Evolutionary conservation across 805 yeast genomes (phyloP), one percentile per base, ranked within the genome.

Genomic region (Sugiyamaella americana): DNA sequence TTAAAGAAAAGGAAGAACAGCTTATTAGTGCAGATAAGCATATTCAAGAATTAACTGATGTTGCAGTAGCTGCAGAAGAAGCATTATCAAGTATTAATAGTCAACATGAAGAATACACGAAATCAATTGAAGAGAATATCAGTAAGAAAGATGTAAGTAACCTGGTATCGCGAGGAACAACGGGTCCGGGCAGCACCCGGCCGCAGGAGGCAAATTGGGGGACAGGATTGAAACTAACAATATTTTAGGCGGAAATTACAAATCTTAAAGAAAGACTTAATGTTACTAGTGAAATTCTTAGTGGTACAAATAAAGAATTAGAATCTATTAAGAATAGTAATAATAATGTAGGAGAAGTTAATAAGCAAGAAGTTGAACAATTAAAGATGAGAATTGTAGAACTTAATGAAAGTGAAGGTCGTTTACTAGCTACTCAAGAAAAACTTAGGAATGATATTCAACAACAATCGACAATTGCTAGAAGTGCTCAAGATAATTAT

Each of bases 61-160:
- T 86, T 36, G 80, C 88, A 0, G 64, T 65, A 43, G 78, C 84
- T 11, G 78, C 87, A 2, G 94, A 86, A 58, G 76, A 75, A 44
- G 79, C 88, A 3, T 68, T 86, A 34, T 63, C 67, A 34, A 69
- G 72, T 40, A 67, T 85, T 49, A 79, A 76, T 23, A 66, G 67
- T 18, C 68, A 81, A 1, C 82, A 74, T 58, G 86, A 74, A 41
- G 63, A 63, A 40, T 73, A 63, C 51, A 74, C 71, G 51, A 49
- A 52, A 6, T 13, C 52, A 1, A 49, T 53, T 13, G 58, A 58
- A 23, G 48, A 44, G 32, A 53, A 57, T 10, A 26, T 48, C 20
- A 40, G 40, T 37, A 40, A 47, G 32, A 55, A 29, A 52, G 54
- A 36, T 43, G 49, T 26, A 20, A 40, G 44, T 19, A n/a, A n/a